Evolutionary conservation across 306 rosid species (phyloP).

Genomic region (Bauhinia variegata): DNA sequence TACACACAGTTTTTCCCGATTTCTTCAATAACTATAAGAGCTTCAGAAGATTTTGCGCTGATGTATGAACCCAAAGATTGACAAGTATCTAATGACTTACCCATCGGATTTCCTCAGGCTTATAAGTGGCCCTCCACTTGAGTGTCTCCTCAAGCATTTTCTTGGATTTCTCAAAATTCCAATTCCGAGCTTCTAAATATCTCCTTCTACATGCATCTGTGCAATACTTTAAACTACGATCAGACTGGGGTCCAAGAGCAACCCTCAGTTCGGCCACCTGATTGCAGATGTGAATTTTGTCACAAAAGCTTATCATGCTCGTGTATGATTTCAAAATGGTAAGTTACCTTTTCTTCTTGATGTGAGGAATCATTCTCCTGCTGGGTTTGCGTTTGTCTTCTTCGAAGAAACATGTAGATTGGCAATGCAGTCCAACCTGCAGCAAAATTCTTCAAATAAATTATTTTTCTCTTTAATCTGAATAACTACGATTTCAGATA

Average conservation of each 20-base stretch:
- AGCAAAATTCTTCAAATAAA: slow-evolving; percentile 33
- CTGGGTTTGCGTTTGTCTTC: slow-evolving; percentile 57
- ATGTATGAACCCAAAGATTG: background rate
- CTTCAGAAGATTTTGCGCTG: background rate
- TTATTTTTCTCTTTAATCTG: background rate
- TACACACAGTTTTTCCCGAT: no score
- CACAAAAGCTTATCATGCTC: no score
- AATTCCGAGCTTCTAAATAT: slow-evolving; percentile 78
- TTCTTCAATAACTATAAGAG: no score
- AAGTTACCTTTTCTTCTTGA: slow-evolving; percentile 66
- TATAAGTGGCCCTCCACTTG: slow-evolving; percentile 78
- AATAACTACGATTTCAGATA: background rate
- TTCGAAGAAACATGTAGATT: slow-evolving; percentile 61
- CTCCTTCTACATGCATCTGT: slow-evolving; percentile 74
- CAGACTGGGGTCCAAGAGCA: slow-evolving; percentile 65
- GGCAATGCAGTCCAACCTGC: slow-evolving; percentile 43
- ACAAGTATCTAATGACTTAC: slow-evolving; percentile 50
- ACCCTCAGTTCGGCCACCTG: slow-evolving; percentile 77
- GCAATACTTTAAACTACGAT: slow-evolving; percentile 71
- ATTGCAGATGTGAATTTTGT: background rate
- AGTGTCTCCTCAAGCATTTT: slow-evolving; percentile 84
- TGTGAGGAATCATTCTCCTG: slow-evolving; percentile 51
- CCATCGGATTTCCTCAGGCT: slow-evolving; percentile 95
- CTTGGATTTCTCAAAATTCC: slow-evolving; percentile 81
- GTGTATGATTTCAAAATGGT: no score